Evolutionary conservation across 495 filamentous ascomycete genomes (phyloP).

Genomic region (Penicillium salamii): DNA sequence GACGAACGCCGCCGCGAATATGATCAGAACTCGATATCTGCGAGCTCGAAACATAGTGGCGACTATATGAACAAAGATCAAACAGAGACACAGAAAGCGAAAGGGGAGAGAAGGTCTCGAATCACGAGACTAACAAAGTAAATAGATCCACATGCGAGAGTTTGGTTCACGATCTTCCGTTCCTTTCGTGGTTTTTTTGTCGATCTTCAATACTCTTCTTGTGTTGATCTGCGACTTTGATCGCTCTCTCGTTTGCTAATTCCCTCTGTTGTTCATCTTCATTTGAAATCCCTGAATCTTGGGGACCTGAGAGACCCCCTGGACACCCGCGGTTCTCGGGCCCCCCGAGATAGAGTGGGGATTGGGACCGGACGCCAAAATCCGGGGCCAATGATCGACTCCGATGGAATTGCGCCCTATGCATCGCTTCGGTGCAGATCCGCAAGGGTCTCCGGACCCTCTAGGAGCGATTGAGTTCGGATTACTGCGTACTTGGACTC

Average conservation of each 20-base stretch:
- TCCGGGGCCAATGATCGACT: conserved; percentile 8
- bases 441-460: too few relatives aligned
- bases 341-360: background rate
- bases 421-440: too few relatives aligned
- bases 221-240: too few relatives aligned
- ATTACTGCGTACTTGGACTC: too few relatives aligned
- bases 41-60: conserved; percentile 69
- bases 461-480: too few relatives aligned
- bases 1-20: conserved; percentile 64
- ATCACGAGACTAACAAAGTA: conserved; percentile 7
- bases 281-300: too few relatives aligned
- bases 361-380: background rate
- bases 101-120: background rate
- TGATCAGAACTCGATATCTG: conserved; percentile 70
- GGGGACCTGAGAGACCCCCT: background rate
- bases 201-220: too few relatives aligned
- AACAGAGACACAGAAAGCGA: background rate
- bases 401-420: background rate
- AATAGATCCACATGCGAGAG: conserved; percentile 7
- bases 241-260: too few relatives aligned
- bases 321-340: background rate
- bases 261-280: too few relatives aligned
- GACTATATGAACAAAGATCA: conserved; percentile 1
- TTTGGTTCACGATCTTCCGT: background rate
- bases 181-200: too few relatives aligned